Percentiles rank a stretch among this genome's conserved stretches.
Evolutionary conservation across 2,329 filamentous ascomycete species (phyloP).

Genomic region (Ascochyta fabae): DNA sequence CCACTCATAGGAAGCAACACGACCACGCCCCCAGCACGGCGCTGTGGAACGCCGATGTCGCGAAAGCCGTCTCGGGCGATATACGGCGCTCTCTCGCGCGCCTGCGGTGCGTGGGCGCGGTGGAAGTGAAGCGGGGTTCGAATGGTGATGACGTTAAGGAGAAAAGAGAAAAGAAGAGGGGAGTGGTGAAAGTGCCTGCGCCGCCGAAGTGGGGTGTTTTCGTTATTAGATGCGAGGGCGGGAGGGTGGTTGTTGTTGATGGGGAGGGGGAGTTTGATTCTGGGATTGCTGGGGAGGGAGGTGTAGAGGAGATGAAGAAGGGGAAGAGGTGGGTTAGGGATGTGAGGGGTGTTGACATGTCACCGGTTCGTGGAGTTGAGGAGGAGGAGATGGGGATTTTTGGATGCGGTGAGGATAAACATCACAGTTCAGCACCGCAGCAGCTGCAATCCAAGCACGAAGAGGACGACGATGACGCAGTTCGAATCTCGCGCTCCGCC

Average conservation of each 20-base stretch:
- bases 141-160: not conserved
- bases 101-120: conserved; percentile 12
- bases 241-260: conserved; percentile 38
- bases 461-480: not conserved
- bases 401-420: too few relatives aligned
- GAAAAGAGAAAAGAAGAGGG: conserved; percentile 5
- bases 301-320: not conserved
- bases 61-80: conserved; percentile 33
- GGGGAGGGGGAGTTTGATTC: conserved; percentile 36
- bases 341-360: not conserved
- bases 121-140: conserved; percentile 14
- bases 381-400: too few relatives aligned
- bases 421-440: too few relatives aligned
- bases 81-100: conserved; percentile 24
- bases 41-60: conserved; percentile 30
- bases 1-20: conserved; percentile 21
- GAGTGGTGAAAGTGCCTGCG: conserved; percentile 27
- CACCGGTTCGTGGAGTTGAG: conserved; percentile 6
- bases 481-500: not conserved
- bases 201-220: conserved; percentile 32
- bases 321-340: conserved; percentile 6
- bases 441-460: conserved; percentile 17
- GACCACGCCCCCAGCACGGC: not conserved
- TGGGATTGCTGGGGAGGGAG: conserved; percentile 20
- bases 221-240: conserved; percentile 32